These are phyloP conservation scores for Mycena galericulata DNA, from an alignment of 768 basidiomycete species.

Conservation along the genomic window DNA sequence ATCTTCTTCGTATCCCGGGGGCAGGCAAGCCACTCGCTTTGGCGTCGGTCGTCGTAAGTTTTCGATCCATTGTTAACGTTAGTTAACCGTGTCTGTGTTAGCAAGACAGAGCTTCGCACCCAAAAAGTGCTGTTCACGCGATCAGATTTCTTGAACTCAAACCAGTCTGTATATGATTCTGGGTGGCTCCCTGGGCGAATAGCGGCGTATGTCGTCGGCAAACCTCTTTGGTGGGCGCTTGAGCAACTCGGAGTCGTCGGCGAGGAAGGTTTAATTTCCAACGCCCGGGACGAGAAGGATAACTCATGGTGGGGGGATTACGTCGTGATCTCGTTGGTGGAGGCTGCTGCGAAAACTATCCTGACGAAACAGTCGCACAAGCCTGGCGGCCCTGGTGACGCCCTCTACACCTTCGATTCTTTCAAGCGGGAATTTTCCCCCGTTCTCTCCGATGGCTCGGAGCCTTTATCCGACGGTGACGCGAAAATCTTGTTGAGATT, in stretches of 20 bases:
- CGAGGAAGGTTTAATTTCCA: constrained; percentile 61
- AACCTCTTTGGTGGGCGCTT: constrained; percentile 89
- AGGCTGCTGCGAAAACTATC: constrained; percentile 72
- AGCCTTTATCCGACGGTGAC: constrained; percentile 69
- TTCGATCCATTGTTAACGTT: neutral
- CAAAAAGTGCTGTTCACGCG: constrained; percentile 59
- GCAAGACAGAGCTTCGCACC: constrained; percentile 75
- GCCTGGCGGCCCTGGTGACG: constrained; percentile 64
- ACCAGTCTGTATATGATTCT: constrained; percentile 73
- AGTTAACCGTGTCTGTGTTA: constrained; percentile 55
- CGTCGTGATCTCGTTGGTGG: constrained; percentile 73
- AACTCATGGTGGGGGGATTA: constrained; percentile 77
- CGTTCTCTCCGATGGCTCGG: constrained; percentile 45
- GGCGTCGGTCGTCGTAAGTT: constrained; percentile 79
- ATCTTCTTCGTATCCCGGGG: constrained; percentile 71
- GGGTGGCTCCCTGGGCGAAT: constrained; percentile 79
- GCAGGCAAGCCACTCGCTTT: constrained; percentile 83
- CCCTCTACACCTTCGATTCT: constrained; percentile 68
- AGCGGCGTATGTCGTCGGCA: constrained; percentile 77
- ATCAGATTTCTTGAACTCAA: constrained; percentile 65
- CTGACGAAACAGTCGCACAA: constrained; percentile 56
- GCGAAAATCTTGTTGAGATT: constrained; percentile 78
- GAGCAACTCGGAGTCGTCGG: constrained; percentile 81
- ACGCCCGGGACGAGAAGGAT: constrained; percentile 49
- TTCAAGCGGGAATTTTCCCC: constrained; percentile 73